phyloP scores from a whole-genome alignment of 306 rosid genomes.

The Vigna nakashimae region DNA sequence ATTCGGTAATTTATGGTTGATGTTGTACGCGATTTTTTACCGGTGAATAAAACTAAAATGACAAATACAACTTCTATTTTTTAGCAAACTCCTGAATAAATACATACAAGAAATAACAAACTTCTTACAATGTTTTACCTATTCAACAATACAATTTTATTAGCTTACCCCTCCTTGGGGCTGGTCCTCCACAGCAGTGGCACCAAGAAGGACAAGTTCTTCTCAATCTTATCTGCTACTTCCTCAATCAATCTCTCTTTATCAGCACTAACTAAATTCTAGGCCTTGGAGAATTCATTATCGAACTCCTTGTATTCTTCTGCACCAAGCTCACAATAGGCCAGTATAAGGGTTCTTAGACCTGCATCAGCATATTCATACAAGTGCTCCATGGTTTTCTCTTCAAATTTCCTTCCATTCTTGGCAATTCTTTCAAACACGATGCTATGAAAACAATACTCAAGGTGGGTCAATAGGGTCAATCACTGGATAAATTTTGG shows the following conservation, averaged over 20 bases:
- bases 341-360: neutral
- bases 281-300: neutral
- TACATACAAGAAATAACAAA: too few relatives aligned
- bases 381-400: neutral
- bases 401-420: neutral
- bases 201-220: neutral
- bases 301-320: conserved; percentile 3
- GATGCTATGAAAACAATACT: neutral
- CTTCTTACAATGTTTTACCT: too few relatives aligned
- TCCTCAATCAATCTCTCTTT: neutral
- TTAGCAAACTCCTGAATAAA: too few relatives aligned
- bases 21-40: too few relatives aligned
- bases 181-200: conserved; percentile 1
- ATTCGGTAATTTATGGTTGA: too few relatives aligned
- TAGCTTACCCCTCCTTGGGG: neutral
- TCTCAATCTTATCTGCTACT: neutral
- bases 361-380: conserved; percentile 4
- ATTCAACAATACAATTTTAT: too few relatives aligned
- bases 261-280: neutral
- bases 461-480: neutral
- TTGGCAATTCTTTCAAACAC: conserved; percentile 1
- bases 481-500: neutral
- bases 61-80: too few relatives aligned
- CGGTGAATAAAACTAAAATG: accelerated
- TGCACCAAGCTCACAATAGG: neutral